Evolutionary conservation across 2,329 filamentous ascomycete species (phyloP), one percentile per base, ranked within the genome.

Genomic region (Cercospora sp.): DNA sequence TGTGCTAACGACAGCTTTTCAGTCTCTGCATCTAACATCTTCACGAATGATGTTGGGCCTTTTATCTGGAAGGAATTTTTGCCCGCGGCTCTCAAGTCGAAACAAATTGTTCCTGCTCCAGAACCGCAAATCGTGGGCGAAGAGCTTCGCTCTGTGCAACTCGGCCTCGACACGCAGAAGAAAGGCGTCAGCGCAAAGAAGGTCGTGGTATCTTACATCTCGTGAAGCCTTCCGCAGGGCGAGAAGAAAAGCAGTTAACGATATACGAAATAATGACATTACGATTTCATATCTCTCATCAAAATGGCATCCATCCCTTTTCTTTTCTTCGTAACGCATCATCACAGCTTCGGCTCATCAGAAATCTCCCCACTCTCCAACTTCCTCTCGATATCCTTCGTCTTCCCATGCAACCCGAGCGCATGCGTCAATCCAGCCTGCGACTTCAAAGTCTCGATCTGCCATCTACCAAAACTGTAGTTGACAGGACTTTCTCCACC

Each of bases 401-500:
- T 68, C 60, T 68, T 67, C 26, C 68, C 57, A n/a, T 57, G 60
- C 61, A 69, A 21, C 2, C 69, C 66, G 16, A 76, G 66, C 28
- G 69, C 30, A 34, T 73, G 69, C 53, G 69, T 43, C 37, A 76
- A 68, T 7, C 66, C 70, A 16, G 68, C 59, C 63, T 71, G 68
- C 32, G 70, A 62, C 63, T 73, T 71, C 58, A 73, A 66, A 3
- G 66, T 65, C 18, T 75, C 69, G 30, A 67, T 66, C 65, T 70
- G 71, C 73, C 75, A 76, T 9, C 72, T 65, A 26, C 68, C 65
- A 3, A 81, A 69, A 8, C 71, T 81, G 72, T 85, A 85, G 70
- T 85, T 86, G n/a, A 86, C 80, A 0, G 83, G 84, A 63, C 80
- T 82, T 72, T 86, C 84, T 1, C 82, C 83, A 28, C 76, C 76